These are phyloP conservation scores for Triadica sebifera DNA, from an alignment of 345 rosid genomes.

Conservation along the genomic window DNA sequence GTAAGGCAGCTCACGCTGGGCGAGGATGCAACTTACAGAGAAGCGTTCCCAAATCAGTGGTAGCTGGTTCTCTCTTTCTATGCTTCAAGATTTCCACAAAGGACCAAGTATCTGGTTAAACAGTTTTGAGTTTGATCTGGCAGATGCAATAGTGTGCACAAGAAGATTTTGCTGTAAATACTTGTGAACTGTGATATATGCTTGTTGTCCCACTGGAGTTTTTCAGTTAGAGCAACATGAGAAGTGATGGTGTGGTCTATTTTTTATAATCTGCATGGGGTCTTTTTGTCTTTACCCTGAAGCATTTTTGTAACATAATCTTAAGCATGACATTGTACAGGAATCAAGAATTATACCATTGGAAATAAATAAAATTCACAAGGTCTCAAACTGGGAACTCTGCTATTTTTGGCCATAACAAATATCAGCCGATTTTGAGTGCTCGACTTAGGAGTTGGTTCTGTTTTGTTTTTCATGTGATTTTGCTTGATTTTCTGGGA, in stretches of 20 bases:
- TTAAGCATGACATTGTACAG: not conserved
- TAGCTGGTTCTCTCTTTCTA: conserved; percentile 25
- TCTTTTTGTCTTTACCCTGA: not conserved
- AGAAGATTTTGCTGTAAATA: not conserved
- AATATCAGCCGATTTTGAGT: too few relatives aligned
- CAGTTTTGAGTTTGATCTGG: not conserved
- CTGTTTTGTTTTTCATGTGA: too few relatives aligned
- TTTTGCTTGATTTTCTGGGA: not conserved
- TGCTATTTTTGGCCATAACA: not conserved
- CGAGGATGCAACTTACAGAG: conserved; percentile 60
- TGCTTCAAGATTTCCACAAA: not conserved
- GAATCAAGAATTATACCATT: not conserved
- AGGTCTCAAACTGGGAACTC: not conserved
- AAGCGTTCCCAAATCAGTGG: conserved; percentile 86
- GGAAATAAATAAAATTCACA: not conserved
- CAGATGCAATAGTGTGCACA: not conserved
- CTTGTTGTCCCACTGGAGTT: not conserved
- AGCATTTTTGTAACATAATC: conserved; percentile 4
- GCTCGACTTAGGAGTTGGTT: too few relatives aligned
- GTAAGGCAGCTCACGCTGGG: conserved; percentile 46
- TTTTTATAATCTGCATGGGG: not conserved
- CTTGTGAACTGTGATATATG: not conserved
- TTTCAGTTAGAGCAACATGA: not conserved
- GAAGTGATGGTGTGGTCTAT: not conserved
- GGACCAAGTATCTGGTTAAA: not conserved